Percentiles rank a stretch among this genome's conserved stretches.
Conservation (phyloP, 2,329 filamentous ascomycete species). For the Calonectria honghensis region DNA sequence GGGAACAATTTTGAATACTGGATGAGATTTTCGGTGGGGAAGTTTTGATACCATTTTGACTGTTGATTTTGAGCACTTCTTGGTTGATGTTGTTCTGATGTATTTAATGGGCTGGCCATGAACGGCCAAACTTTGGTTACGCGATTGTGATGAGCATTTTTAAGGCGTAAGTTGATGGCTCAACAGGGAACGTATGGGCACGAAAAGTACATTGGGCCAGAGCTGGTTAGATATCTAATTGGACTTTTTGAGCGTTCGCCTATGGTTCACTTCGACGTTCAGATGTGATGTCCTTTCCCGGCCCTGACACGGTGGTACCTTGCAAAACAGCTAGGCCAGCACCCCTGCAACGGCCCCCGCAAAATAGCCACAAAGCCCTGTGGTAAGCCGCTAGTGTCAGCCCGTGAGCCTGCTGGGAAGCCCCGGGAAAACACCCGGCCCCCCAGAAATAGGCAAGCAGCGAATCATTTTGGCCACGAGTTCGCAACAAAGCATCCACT, state of each 20-base stretch:
- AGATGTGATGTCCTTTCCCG: neutral
- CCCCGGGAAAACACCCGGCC: slow-evolving; percentile 30
- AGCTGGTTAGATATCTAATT: neutral
- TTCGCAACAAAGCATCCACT: slow-evolving; percentile 37
- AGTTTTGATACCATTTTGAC: slow-evolving; percentile 13
- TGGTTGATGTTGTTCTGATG: neutral
- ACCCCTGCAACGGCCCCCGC: slow-evolving; percentile 29
- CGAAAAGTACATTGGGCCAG: slow-evolving; percentile 11
- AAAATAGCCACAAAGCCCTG: slow-evolving; percentile 30
- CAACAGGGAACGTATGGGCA: slow-evolving; percentile 1
- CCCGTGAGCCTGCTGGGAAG: neutral
- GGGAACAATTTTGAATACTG: neutral
- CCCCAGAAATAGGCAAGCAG: slow-evolving; percentile 17
- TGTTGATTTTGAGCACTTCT: neutral
- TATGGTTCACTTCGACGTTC: neutral
- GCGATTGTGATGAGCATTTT: slow-evolving; percentile 23
- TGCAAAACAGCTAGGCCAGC: neutral
- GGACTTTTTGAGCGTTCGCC: neutral
- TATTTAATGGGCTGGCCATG: slow-evolving; percentile 9
- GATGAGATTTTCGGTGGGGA: slow-evolving; percentile 4
- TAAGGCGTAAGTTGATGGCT: slow-evolving; percentile 20
- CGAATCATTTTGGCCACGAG: slow-evolving; percentile 41
- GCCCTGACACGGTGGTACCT: neutral
- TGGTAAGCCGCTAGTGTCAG: slow-evolving; percentile 28
- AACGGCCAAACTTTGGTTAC: slow-evolving; percentile 7